Conservation (phyloP, 371 early-diverging fungal genomes). For the Mortierella sp. region DNA sequence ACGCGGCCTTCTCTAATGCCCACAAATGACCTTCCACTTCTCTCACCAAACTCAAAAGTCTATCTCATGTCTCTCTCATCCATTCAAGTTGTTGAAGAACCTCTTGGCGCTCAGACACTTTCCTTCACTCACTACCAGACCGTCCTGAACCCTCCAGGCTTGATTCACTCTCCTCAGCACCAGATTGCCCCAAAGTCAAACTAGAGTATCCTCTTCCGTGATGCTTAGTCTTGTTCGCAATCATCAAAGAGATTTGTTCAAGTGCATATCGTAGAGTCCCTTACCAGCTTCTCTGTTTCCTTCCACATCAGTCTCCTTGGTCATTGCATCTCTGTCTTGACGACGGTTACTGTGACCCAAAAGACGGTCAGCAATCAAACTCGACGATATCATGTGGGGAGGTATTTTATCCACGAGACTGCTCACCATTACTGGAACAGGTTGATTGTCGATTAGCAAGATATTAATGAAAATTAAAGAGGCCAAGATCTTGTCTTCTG, state of each 20-base stretch:
- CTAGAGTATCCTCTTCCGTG: no score
- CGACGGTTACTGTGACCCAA: background rate
- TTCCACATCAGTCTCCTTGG: background rate
- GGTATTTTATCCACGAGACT: constrained; percentile 7
- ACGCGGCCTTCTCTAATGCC: constrained; percentile 25
- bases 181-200: no score
- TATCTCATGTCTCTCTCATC: constrained; percentile 42
- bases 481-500: constrained; percentile 3
- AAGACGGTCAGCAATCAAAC: background rate
- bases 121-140: no score
- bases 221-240: constrained; percentile 21
- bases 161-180: no score
- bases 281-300: constrained; percentile 4
- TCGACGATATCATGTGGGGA: no score
- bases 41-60: constrained; percentile 31
- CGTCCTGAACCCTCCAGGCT: no score
- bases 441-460: no score
- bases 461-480: no score
- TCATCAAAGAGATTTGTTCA: constrained; percentile 29
- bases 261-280: constrained; percentile 25
- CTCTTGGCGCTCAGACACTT: no score
- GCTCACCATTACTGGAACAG: constrained; percentile 26
- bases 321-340: background rate
- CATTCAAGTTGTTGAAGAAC: no score
- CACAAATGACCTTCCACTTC: constrained; percentile 43